Percentiles rank a stretch among this genome's conserved stretches.
phyloP scores from a whole-genome alignment of 1,139 yeast genomes.

The Debaryomyces udenii region DNA sequence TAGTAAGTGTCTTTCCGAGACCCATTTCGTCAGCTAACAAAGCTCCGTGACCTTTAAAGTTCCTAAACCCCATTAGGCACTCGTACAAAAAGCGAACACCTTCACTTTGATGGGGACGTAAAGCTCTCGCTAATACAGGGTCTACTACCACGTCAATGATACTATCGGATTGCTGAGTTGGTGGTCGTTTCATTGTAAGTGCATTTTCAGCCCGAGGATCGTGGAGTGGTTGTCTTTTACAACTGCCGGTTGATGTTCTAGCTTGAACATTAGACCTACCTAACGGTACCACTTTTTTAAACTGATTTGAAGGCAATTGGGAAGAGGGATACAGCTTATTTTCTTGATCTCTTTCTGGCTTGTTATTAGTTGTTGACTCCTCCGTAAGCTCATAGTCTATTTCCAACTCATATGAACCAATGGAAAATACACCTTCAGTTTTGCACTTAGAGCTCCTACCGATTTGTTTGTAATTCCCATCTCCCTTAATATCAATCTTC shows the following conservation, averaged over 20 bases:
- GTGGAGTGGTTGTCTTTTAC: slow-evolving; percentile 13
- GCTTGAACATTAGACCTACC: neutral
- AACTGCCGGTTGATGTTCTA: neutral
- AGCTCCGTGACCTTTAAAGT: slow-evolving; percentile 67
- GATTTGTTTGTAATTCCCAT: slow-evolving; percentile 20
- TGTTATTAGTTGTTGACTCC: neutral
- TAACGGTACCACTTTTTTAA: slow-evolving; percentile 5
- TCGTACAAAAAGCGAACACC: slow-evolving; percentile 83
- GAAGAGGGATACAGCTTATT: neutral
- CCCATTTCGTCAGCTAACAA: slow-evolving; percentile 98
- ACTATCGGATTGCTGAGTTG: slow-evolving; percentile 17
- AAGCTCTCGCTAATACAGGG: slow-evolving; percentile 54
- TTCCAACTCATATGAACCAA: slow-evolving; percentile 34
- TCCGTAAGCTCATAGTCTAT: slow-evolving; percentile 24
- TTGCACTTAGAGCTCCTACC: slow-evolving; percentile 18
- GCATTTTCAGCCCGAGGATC: slow-evolving; percentile 10
- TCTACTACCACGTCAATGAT: slow-evolving; percentile 68
- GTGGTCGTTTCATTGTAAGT: slow-evolving; percentile 12
- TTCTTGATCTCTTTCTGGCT: slow-evolving; percentile 1
- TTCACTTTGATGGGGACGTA: slow-evolving; percentile 84
- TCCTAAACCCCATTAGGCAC: slow-evolving; percentile 71
- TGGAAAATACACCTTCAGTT: slow-evolving; percentile 18
- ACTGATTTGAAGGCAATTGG: slow-evolving; percentile 2
- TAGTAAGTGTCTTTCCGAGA: slow-evolving; percentile 86
- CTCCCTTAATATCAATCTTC: slow-evolving; percentile 11